These are phyloP conservation scores for Dianthus caryophyllus DNA, from an alignment of 148 eudicot genomes.

Conservation along the genomic window DNA sequence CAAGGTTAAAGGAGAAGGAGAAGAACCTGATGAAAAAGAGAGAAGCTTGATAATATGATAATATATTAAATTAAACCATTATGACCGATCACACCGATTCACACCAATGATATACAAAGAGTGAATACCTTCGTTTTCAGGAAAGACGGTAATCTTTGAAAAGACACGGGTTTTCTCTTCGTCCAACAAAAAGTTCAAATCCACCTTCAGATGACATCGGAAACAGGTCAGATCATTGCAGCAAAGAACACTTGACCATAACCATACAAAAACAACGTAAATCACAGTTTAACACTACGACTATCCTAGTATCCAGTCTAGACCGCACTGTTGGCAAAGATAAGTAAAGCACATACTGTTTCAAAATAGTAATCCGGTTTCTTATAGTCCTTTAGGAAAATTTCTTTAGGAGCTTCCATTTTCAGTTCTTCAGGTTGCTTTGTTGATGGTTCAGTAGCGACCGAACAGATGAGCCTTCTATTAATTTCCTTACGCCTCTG, in stretches of 20 bases:
- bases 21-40: conserved; percentile 39
- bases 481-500: conserved; percentile 43
- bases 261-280: not conserved
- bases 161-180: conserved; percentile 81
- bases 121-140: conserved; percentile 64
- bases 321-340: not conserved
- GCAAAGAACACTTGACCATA: conserved; percentile 1
- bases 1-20: conserved; percentile 69
- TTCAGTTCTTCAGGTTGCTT: conserved; percentile 59
- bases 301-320: not conserved
- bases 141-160: conserved; percentile 65
- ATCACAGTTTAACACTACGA: not conserved
- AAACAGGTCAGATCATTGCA: not conserved
- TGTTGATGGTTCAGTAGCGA: conserved; percentile 57
- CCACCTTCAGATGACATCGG: conserved; percentile 50
- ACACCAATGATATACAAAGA: not conserved
- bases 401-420: conserved; percentile 90
- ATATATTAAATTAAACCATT: not conserved
- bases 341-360: conserved; percentile 25
- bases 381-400: conserved; percentile 90
- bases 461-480: conserved; percentile 71
- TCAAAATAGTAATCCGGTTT: conserved; percentile 91
- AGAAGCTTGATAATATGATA: not conserved
- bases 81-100: not conserved
- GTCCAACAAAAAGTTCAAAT: conserved; percentile 68